Conservation (phyloP, 768 basidiomycete genomes). For the Tylopilus felleus region DNA sequence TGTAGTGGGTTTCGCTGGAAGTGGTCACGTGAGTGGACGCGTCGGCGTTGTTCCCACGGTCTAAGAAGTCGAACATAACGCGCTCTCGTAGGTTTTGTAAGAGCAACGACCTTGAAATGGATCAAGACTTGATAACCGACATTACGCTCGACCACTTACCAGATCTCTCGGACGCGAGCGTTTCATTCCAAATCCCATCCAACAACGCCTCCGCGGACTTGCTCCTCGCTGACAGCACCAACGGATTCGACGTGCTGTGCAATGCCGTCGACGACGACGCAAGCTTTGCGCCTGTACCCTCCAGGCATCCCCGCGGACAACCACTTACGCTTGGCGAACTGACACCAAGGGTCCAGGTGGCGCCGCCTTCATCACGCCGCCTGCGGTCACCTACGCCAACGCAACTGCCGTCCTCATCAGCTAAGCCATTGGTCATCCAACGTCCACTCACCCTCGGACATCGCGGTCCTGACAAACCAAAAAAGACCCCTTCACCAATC, state of each 20-base stretch:
- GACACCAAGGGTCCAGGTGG: constrained; percentile 35
- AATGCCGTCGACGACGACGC: constrained; percentile 29
- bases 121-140: constrained; percentile 31
- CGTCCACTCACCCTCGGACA: constrained; percentile 10
- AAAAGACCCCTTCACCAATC: constrained; percentile 1
- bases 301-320: constrained; percentile 27
- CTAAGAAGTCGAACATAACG: constrained; percentile 4
- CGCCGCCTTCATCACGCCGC: background rate
- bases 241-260: constrained; percentile 37
- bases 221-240: constrained; percentile 42
- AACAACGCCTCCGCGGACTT: constrained; percentile 31
- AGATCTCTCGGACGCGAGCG: constrained; percentile 43
- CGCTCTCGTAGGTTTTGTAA: background rate
- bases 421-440: constrained; percentile 15
- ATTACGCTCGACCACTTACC: constrained; percentile 54
- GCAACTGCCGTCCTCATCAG: constrained; percentile 4
- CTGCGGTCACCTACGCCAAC: constrained; percentile 13
- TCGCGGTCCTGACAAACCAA: constrained; percentile 15
- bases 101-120: constrained; percentile 9
- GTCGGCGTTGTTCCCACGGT: constrained; percentile 26
- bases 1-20: background rate
- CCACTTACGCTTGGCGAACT: constrained; percentile 39
- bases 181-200: constrained; percentile 50
- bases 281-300: constrained; percentile 36
- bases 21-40: constrained; percentile 30